Base-by-base conservation (phyloP, 768 basidiomycete species). In the Pseudohyphozyma bogoriensis region DNA sequence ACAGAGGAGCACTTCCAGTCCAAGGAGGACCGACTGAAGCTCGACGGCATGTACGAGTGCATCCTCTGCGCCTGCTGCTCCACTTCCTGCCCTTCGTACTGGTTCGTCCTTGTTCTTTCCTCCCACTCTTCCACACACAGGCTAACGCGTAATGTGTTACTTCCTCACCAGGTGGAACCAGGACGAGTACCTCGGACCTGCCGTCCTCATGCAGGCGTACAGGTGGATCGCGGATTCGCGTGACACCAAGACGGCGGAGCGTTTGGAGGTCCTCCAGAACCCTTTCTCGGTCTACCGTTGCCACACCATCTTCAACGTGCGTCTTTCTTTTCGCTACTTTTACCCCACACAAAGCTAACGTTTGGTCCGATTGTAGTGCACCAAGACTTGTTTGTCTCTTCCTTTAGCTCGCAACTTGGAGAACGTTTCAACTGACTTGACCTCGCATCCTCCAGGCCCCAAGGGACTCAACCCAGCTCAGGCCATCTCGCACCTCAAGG, bases 171-270 rank as follows among this genome's bases (percentile, higher is more conserved):
- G 93, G 93, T 97, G 93, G 93, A 97, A 96, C 77, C 89, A 91
- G 76, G 91, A 96, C 72, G 87, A 90, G 74, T 99, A 99, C 75
- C 85, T 99, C 42, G 92, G 93, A 37, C 93, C 93, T 9, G 93
- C 93, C 1, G 91, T 91, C 0, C 77, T 96, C 69, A 64, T 60
- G 56, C 67, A 65, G 51, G 62, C 63, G 36, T 95, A 96, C 76
- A 79, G 92, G 67, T 97, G 93, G 93, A 93, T 99, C 72, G 91
- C 92, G 1, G 93, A 97, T 73, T 93, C 89, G 50, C 79, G 93
- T 68, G 93, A 97, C 73, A 74, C 83, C 26, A 80, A 87, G 71
- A 81, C 80, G 15, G 81, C 82, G 3, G 79, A 89, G 72, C 82
- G 93, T 61, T 90, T 85, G 79, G 90, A 91, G 73, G 84, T 83